Conservation (phyloP, 495 filamentous ascomycete species). For the Daldinia caldariorum region DNA sequence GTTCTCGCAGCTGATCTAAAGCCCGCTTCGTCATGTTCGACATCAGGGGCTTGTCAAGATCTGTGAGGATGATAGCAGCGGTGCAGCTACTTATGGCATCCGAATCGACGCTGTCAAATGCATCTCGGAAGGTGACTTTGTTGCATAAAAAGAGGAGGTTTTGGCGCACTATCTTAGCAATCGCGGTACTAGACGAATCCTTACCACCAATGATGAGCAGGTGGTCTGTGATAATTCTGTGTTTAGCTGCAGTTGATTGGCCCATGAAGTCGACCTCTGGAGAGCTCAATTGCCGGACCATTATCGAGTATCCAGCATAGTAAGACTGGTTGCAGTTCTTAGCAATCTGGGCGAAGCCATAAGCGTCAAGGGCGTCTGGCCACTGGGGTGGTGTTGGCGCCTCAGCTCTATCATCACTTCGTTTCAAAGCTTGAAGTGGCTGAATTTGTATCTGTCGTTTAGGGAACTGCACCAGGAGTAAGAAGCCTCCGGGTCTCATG, state of each 20-base stretch:
- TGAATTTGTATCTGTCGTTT: constrained; percentile 27
- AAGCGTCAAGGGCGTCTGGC: constrained; percentile 50
- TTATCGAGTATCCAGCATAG: constrained; percentile 46
- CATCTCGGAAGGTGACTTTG: constrained; percentile 26
- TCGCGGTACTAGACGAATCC: constrained; percentile 21
- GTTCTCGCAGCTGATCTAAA: constrained; percentile 45
- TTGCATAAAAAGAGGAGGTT: constrained; percentile 37
- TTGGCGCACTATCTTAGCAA: constrained; percentile 30
- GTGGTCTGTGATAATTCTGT: constrained; percentile 27
- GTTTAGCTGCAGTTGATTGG: constrained; percentile 1
- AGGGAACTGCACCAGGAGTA: constrained; percentile 50
- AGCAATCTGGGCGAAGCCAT: constrained; percentile 46
- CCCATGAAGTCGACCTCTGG: constrained; percentile 30
- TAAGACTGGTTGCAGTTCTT: constrained; percentile 46
- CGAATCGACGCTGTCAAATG: constrained; percentile 40
- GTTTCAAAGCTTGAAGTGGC: constrained; percentile 27
- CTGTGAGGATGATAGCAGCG: constrained; percentile 50
- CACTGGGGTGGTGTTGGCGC: constrained; percentile 46
- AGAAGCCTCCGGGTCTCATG: constrained; percentile 55
- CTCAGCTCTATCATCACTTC: not conserved
- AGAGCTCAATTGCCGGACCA: constrained; percentile 50
- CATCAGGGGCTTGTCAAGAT: constrained; percentile 52
- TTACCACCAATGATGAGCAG: constrained; percentile 51
- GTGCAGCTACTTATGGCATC: constrained; percentile 32
- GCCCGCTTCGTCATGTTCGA: constrained; percentile 48